Conservation (phyloP, 2,329 filamentous ascomycete species). For the Boeremia lycopersici region DNA sequence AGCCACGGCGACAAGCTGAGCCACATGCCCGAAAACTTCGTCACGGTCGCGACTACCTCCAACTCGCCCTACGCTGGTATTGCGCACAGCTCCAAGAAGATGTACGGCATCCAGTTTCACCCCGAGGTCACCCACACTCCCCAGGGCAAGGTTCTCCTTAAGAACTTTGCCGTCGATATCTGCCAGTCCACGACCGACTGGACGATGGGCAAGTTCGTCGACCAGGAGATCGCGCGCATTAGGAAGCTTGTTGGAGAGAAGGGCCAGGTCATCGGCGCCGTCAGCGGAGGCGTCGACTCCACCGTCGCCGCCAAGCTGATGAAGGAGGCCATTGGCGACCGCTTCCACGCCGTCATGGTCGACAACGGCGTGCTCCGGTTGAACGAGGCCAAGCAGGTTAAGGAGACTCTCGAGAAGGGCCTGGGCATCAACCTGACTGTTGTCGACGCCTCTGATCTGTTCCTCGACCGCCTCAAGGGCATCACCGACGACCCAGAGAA, state of each 20-base stretch:
- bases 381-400: conserved; percentile 82
- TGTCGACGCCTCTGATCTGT: conserved; percentile 76
- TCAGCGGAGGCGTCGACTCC: conserved; percentile 84
- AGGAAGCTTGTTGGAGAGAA: conserved; percentile 78
- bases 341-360: conserved; percentile 84
- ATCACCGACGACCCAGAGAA: conserved; percentile 77
- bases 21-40: conserved; percentile 73
- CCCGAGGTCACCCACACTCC: conserved; percentile 81
- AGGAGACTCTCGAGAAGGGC: conserved; percentile 76
- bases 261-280: conserved; percentile 81
- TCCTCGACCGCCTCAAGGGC: conserved; percentile 77
- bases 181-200: conserved; percentile 79
- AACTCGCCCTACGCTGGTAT: conserved; percentile 84
- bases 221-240: conserved; percentile 81
- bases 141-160: conserved; percentile 70
- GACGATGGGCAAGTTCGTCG: conserved; percentile 84
- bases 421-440: conserved; percentile 91
- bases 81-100: conserved; percentile 70
- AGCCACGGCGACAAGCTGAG: conserved; percentile 86
- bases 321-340: conserved; percentile 82
- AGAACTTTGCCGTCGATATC: conserved; percentile 85
- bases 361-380: conserved; percentile 87
- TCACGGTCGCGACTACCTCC: conserved; percentile 72
- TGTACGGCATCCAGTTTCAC: conserved; percentile 88
- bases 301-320: conserved; percentile 88